Evolutionary conservation across 768 basidiomycete genomes (phyloP).

Genomic region (Russula lepida): DNA sequence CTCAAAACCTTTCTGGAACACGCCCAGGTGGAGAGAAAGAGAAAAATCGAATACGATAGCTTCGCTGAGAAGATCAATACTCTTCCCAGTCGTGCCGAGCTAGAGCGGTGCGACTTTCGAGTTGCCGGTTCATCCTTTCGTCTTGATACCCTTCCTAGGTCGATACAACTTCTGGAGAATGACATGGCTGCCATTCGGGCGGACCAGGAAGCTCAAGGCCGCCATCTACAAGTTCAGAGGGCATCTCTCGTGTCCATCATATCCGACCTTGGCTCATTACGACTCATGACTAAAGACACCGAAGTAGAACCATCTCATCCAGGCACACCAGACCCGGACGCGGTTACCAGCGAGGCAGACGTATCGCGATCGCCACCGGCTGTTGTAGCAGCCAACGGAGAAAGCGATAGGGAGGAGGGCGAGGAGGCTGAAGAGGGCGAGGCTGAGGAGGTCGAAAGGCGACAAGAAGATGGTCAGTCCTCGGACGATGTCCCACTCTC

Average conservation of each 20-base stretch:
- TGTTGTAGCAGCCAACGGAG: constrained; percentile 32
- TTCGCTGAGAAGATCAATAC: constrained; percentile 78
- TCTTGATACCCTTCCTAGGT: constrained; percentile 33
- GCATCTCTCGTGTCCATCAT: constrained; percentile 58
- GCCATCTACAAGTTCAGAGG: constrained; percentile 60
- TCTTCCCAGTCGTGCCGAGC: constrained; percentile 65
- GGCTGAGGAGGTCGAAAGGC: constrained; percentile 38
- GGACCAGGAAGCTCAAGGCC: constrained; percentile 68
- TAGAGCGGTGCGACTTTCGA: constrained; percentile 54
- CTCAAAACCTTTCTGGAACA: constrained; percentile 70
- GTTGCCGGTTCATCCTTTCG: background rate
- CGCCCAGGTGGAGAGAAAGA: constrained; percentile 62
- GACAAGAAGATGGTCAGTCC: constrained; percentile 30
- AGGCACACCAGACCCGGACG: constrained; percentile 14
- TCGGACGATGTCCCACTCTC: constrained; percentile 26
- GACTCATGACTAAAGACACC: constrained; percentile 60
- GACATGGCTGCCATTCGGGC: constrained; percentile 67
- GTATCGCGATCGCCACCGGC: constrained; percentile 44
- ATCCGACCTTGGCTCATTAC: constrained; percentile 48
- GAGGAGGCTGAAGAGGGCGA: constrained; percentile 30
- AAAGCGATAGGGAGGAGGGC: constrained; percentile 23
- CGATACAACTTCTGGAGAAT: constrained; percentile 61
- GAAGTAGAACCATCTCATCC: constrained; percentile 29
- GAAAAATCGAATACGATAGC: constrained; percentile 82
- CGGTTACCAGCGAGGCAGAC: constrained; percentile 22